Evolutionary conservation across 495 filamentous ascomycete species (phyloP), one percentile per base, ranked within the genome.

Genomic region (Oidiodendron maius): DNA sequence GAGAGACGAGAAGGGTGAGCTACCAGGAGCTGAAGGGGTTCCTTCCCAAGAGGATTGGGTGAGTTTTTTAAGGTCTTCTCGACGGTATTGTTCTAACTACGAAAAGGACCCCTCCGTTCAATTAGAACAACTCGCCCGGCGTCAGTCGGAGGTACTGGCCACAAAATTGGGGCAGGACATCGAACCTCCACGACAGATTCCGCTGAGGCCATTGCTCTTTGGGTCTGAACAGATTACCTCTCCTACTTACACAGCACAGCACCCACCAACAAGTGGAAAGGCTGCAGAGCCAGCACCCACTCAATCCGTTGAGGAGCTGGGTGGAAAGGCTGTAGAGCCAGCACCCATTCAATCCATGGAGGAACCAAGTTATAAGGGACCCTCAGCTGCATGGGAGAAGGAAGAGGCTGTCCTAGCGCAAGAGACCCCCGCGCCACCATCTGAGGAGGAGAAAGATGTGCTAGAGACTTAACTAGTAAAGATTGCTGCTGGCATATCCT

Each of bases 21-120:
- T 94, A 46, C 85, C 86, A 40, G 65, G 66, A 44, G 90, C 89
- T 17, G 81, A 85, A 65, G 88, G 88, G 38, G 87, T 95, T 46
- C 87, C 88, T 49, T 74, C 77, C 61, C 90, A 95, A 71, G 73
- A 76, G 55, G 87, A 94, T 48, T 95, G 90, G 90, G 88, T 91
- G 38, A 40, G 38, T 16, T 15, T 20, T 21, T 21, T 40, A 18
- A 20, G 11, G 75, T 71, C 78, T 52, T 30, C 5, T 5, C 26
- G 5, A 12, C 12, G 12, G 26, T 40, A 21, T 6, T 20, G 65
- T 72, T 71, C 57, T 53, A 47, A 56, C 39, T 52, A 42, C 58
- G 52, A 45, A 79, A 62, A 86, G 83, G 81, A 93, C 67, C 87
- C 87, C 28, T 64, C 72, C 36, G 71, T 66, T 34, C 78, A 80